phyloP scores from a whole-genome alignment of 1,139 yeast species.

The Taphrina pruni region DNA sequence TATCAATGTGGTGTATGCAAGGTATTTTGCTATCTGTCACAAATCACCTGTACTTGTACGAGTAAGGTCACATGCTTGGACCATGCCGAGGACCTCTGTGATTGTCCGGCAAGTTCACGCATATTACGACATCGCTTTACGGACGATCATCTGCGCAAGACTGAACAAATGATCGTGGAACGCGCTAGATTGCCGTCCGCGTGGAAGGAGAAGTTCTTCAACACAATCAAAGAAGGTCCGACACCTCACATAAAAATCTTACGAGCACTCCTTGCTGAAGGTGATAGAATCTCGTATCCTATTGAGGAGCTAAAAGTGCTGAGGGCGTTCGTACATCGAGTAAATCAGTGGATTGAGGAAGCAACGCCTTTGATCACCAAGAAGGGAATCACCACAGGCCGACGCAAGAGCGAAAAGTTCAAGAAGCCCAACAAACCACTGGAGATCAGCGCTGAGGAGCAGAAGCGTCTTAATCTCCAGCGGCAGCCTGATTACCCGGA shows the following conservation, averaged over 20 bases:
- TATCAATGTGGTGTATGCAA: conserved; percentile 48
- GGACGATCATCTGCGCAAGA: conserved; percentile 60
- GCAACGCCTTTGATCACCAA: conserved; percentile 62
- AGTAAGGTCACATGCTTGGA: conserved; percentile 55
- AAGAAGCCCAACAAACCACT: conserved; percentile 45
- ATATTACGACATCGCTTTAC: conserved; percentile 50
- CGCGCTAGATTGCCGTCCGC: conserved; percentile 57
- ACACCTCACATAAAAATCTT: conserved; percentile 59
- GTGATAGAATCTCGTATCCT: conserved; percentile 58
- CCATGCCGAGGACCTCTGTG: conserved; percentile 54
- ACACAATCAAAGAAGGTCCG: conserved; percentile 54
- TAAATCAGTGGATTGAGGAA: conserved; percentile 62
- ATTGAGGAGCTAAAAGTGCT: conserved; percentile 54
- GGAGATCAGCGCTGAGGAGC: conserved; percentile 43
- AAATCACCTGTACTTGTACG: conserved; percentile 46
- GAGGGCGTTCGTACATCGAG: conserved; percentile 56
- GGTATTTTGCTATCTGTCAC: conserved; percentile 49
- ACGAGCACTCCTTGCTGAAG: conserved; percentile 60
- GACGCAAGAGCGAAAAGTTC: conserved; percentile 50
- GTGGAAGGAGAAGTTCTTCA: conserved; percentile 62
- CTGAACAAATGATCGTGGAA: conserved; percentile 52
- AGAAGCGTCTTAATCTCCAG: conserved; percentile 48
- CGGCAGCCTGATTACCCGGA: conserved; percentile 50
- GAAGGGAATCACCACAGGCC: conserved; percentile 57
- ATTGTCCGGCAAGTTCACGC: conserved; percentile 42